Evolutionary conservation across 2,329 filamentous ascomycete species (phyloP), one percentile per base, ranked within the genome.

Genomic region (Tolypocladium amazonense): DNA sequence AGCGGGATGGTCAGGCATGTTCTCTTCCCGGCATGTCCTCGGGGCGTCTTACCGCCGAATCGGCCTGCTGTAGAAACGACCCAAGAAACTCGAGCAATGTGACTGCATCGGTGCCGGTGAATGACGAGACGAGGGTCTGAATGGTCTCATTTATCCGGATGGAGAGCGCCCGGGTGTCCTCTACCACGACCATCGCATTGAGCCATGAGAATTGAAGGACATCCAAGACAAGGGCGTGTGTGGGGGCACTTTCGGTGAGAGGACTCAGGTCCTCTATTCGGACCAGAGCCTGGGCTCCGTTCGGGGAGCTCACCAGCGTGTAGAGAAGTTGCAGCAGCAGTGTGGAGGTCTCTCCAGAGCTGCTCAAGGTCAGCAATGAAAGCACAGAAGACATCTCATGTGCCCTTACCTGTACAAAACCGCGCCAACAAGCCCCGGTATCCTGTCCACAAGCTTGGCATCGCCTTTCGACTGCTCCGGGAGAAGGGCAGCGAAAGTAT

Each of bases 401-500:
- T 43, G 8, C 3, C 25, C 63, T 57, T 70, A 84, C 83, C 82
- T 84, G 62, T 81, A 72, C 3, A 84, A 66, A 33, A 86, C 70
- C 38, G 81, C 79, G 38, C 75, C 73, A 4, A 84, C 75, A 2
- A 89, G 71, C 35, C 77, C 72, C 1, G 79, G 79, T 66, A 84
- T 81, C 57, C 85, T 76, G 33, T 70, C 75, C 4, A 81, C 72
- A 37, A 88, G 76, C 64, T 76, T 81, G 18, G 71, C 63, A 23
- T 81, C 72, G 23, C 73, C 71, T 50, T 72, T 74, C 6, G 74
- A 74, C 3, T 75, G 71, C 4, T 78, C 75, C 0, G 85, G 80
- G 4, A 89, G 72, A 14, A 89, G 71, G 9, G 79, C 72, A 0
- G 80, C 72, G 67, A 89, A 89, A 0, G 81, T 84, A 67, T 88